Conservation (phyloP, 1,284 basidiomycete genomes). For the Fomitopsis betulina region DNA sequence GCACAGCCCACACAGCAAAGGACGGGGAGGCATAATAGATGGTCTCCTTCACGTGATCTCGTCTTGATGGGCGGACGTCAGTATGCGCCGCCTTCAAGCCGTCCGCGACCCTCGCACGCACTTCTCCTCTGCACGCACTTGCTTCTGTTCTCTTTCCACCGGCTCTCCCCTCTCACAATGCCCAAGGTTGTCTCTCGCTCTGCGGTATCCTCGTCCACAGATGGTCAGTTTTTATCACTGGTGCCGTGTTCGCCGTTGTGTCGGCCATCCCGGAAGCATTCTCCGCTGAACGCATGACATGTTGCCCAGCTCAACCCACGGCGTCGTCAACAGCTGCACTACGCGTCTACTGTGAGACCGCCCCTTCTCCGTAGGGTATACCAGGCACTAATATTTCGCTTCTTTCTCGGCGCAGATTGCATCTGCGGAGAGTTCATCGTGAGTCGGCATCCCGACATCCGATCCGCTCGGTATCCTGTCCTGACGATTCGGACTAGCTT, state of each 20-base stretch:
- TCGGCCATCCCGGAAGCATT: slow-evolving; percentile 2
- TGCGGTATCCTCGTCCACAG: slow-evolving; percentile 74
- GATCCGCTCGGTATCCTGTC: slow-evolving; percentile 7
- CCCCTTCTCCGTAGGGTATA: slow-evolving; percentile 9
- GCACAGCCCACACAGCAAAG: slow-evolving; percentile 19
- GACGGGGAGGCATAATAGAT: slow-evolving; percentile 11
- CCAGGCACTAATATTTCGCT: slow-evolving; percentile 4
- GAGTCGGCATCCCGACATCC: slow-evolving; percentile 26
- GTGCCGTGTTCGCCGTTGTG: slow-evolving; percentile 5
- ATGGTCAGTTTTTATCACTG: slow-evolving; percentile 44
- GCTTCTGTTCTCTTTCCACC: neutral
- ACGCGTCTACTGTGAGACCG: slow-evolving; percentile 69
- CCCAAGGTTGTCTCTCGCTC: slow-evolving; percentile 81
- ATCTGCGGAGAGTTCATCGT: slow-evolving; percentile 84
- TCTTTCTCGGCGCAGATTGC: slow-evolving; percentile 50
- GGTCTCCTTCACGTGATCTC: slow-evolving; percentile 5
- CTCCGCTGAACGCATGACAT: slow-evolving; percentile 12
- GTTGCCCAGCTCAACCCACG: slow-evolving; percentile 62
- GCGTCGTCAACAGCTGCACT: slow-evolving; percentile 72
- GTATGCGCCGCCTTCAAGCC: neutral
- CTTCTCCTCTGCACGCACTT: neutral
- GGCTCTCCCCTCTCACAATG: slow-evolving; percentile 36
- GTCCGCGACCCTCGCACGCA: neutral
- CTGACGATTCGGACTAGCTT: slow-evolving; percentile 42
- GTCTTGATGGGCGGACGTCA: slow-evolving; percentile 6